Conservation (phyloP, 768 basidiomycete genomes). For the Mrakia gelida region DNA sequence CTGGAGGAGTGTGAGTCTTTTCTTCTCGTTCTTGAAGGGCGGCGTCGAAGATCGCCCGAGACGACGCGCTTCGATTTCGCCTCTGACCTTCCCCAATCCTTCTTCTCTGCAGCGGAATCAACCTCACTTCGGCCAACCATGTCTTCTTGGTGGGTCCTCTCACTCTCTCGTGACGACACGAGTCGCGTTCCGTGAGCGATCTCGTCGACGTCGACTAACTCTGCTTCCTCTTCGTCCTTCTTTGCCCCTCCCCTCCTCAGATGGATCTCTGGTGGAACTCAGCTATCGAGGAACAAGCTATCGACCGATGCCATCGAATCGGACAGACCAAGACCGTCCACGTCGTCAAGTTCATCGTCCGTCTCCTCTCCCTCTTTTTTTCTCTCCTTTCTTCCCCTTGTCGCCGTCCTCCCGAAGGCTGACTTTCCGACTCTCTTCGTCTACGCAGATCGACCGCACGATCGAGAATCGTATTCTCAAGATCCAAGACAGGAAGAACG, state of each 20-base stretch:
- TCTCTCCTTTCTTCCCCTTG: constrained; percentile 38
- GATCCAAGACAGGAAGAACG: constrained; percentile 81
- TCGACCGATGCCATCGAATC: constrained; percentile 75
- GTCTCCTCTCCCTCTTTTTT: constrained; percentile 50
- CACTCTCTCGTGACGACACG: background rate
- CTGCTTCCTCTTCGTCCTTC: no score
- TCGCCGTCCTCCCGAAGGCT: no score
- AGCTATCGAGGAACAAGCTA: constrained; percentile 70
- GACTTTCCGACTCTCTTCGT: background rate
- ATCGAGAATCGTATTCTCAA: constrained; percentile 73
- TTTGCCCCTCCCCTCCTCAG: background rate
- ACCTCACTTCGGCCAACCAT: constrained; percentile 31
- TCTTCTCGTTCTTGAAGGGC: no score
- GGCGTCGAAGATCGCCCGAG: no score
- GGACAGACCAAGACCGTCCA: constrained; percentile 77
- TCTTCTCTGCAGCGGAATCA: constrained; percentile 22
- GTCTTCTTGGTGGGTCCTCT: constrained; percentile 13
- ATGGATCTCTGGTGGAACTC: constrained; percentile 39
- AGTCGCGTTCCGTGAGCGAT: no score
- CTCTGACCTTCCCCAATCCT: background rate
- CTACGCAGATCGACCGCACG: constrained; percentile 12
- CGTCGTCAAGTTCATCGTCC: constrained; percentile 77
- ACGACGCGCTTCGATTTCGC: no score
- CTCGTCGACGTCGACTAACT: no score
- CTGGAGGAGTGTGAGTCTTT: constrained; percentile 1